Evolutionary conservation across 139 green algal genomes (phyloP), one percentile per base, ranked within the genome.

Genomic region (Micromonas pusilla): DNA sequence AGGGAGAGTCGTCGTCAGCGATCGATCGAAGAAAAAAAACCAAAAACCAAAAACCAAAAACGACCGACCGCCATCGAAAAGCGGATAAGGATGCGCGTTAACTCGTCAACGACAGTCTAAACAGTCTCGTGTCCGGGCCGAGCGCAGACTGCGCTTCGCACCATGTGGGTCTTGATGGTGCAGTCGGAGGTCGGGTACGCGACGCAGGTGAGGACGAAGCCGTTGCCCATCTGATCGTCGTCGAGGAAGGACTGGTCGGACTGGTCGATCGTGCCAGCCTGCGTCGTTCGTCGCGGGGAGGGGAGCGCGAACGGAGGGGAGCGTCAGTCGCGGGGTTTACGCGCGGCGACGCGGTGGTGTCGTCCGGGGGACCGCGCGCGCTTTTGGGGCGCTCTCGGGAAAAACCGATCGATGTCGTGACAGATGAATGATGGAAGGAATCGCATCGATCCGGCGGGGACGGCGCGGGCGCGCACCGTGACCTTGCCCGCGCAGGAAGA

Each of bases 171-270:
- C 28, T 72, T 67, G 82, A 96, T 90, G 70, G 86, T 94, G 68
- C 83, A 81, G 82, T 97, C 92, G 28, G 85, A 90, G 73, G 87
- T 94, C 72, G 92, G 86, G 86, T 96, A 97, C 38, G 92, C 91
- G 63, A 96, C 88, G 88, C 92, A 97, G 77, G 92, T 96, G 78
- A 97, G 89, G 30, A 95, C 88, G 81, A 92, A 97, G 80, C 92
- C 92, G 52, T 89, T 86, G 70, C 38, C 84, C 66, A 91, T 87
- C 90, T 97, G 92, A 60, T 83, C 73, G 57, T 96, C 92, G 72
- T 96, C 91, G 76, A 97, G 87, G 90, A 96, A 97, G 70, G 76
- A 88, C 89, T 97, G 92, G 88, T 93, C 91, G 70, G 82, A 89
- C 89, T 96, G 91, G 88, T 96, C 91, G 53, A 95, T 80, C 28